Evolutionary conservation across 192 early-diverging fungal species (phyloP).

Genomic region (Coemansia sp.): DNA sequence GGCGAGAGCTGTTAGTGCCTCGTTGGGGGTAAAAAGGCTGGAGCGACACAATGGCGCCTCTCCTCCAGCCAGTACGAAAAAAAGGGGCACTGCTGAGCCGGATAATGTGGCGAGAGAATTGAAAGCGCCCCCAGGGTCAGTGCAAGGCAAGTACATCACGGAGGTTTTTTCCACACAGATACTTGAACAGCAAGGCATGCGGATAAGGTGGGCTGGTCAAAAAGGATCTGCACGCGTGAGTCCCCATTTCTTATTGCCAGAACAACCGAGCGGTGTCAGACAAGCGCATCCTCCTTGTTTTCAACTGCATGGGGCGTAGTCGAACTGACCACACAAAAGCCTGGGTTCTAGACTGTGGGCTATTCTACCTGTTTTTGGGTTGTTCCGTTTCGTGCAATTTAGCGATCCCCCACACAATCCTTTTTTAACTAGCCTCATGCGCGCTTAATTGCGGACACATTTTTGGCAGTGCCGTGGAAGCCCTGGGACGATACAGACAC

Average conservation of each 20-base stretch:
- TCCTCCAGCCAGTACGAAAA: background rate
- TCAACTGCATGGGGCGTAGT: background rate
- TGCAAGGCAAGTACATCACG: background rate
- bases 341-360: background rate
- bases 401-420: background rate
- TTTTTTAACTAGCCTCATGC: background rate
- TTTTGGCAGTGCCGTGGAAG: background rate
- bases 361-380: background rate
- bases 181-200: background rate
- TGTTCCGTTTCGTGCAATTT: background rate
- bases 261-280: background rate
- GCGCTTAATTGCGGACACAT: background rate
- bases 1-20: background rate
- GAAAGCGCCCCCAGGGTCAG: background rate
- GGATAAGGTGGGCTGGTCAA: background rate
- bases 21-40: background rate
- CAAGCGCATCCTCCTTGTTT: too few species aligned
- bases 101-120: background rate
- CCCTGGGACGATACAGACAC: background rate
- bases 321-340: background rate
- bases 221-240: background rate
- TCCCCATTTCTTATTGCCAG: background rate
- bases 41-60: background rate
- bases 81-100: background rate
- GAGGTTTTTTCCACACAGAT: conserved; percentile 2